Evolutionary conservation across 2,329 filamentous ascomycete genomes (phyloP), one percentile per base, ranked within the genome.

Genomic region (Cladosporium cucumerinum): DNA sequence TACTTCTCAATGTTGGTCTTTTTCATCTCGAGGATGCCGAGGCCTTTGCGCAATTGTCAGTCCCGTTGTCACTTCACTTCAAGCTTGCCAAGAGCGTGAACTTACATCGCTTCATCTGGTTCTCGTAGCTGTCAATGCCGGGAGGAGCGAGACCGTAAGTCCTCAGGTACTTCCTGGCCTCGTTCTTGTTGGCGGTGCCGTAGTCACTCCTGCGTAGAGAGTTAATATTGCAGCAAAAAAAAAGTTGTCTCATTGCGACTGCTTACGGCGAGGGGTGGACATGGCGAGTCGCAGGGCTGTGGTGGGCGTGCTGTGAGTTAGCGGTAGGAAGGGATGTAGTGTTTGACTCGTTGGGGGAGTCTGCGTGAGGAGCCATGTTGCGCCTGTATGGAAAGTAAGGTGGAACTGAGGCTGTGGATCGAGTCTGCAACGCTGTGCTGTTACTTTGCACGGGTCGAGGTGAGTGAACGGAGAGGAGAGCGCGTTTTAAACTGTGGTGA

Each of bases 1-100:
- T 93, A 94, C 81, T 91, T 92, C 84, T 94, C 91, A 73, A 95
- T 87, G 69, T 82, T 81, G 55, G 89, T 91, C 68, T 85, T 80
- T 68, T 90, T 87, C 67, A 85, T 85, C 65, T 87, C 84, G 72
- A 94, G 88, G 81, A 93, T 89, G 78, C 87, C 87, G 80, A 93
- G 86, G 75, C 88, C 89, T 79, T 28, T 72, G 84, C 3, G n/a
- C 39, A 16, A 10, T 10, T 34, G 51, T 64, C 52, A 64, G 52
- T 30, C 28, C 21, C n/a, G 25, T 4, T n/a, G 6, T 30, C 21
- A 25, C 18, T 57, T 57, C 21, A 18, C 23, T 32, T 76, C 36
- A 43, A 43, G 36, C 36, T 78, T 2, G 34, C 49, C 49, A 52
- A 52, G 26, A 52, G 3, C 5, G 18, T 52, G 4, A 26, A 71